Base-by-base conservation (phyloP, 2,329 filamentous ascomycete genomes). In the Fusarium torulosum region DNA sequence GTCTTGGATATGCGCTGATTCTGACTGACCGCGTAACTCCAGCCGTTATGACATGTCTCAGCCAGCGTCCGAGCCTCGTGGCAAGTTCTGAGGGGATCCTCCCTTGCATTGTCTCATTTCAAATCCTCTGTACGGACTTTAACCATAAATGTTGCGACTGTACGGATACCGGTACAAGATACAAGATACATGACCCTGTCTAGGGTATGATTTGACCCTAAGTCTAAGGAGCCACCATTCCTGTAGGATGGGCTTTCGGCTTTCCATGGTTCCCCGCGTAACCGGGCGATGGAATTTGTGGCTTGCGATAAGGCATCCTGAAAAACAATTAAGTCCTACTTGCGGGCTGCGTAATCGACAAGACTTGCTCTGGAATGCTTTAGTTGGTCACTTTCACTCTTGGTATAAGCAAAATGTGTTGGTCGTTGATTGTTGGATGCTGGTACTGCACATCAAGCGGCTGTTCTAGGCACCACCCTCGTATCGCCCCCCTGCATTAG, bases 181-280 rank as follows among this genome's bases (percentile, higher is more conserved):
- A 35, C 15, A 35, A 35, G 15, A n/a, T 25, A 40, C 14, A 13
- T 21, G 2, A 40, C 37, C 31, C 17, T 31, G 44, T 23, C 52
- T n/a, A 11, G 44, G 52, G 44, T 59, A 11, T n/a, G 20, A 23
- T 14, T 15, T 19, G 14, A 11, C 31, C 4, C 31, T 4, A 21
- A 15, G 9, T 21, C n/a, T 6, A 21, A 46, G 13, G 46, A 64
- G 61, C 61, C 61, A 59, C 53, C 61, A 64, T 64, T 64, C 61
- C 53, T 38, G 31, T 31, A 38, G 10, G 35, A 19, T n/a, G 14
- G n/a, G n/a, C n/a, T n/a, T n/a, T n/a, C n/a, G n/a, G 42, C 10
- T 33, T 27, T 17, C 41, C 9, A 5, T 40, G 15, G 37, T 13
- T 31, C 42, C 42, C 59, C 46, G 29, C 60, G 27, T 15, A 33